A percentile compares a stretch with the other conserved stretches of the same genome.
Evolutionary conservation across 2,329 filamentous ascomycete species (phyloP).

Genomic region (Aaosphaeria pasadenensis): DNA sequence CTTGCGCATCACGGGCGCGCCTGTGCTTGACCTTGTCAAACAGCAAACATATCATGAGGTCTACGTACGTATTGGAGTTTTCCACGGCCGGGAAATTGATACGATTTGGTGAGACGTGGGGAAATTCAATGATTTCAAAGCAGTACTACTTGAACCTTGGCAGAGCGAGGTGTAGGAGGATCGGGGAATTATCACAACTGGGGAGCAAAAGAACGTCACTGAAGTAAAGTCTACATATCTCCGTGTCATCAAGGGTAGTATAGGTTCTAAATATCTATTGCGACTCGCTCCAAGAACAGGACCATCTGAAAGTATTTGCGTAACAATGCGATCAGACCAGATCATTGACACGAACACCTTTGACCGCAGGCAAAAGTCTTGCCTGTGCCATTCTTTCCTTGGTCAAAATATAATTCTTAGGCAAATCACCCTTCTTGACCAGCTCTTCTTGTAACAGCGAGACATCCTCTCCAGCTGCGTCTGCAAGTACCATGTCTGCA

Average conservation of each 20-base stretch:
- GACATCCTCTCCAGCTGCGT: conserved; percentile 33
- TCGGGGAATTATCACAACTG: background rate
- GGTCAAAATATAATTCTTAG: conserved; percentile 36
- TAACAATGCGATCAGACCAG: background rate
- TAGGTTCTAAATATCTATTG: no score
- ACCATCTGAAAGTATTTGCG: background rate
- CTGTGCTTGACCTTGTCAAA: background rate
- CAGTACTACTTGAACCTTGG: background rate
- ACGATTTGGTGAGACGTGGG: background rate
- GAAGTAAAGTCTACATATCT: background rate
- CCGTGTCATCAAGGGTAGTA: no score
- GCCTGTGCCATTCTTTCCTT: conserved; percentile 32
- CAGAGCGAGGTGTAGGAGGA: background rate
- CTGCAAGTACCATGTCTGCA: conserved; percentile 57
- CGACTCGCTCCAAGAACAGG: no score
- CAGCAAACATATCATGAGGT: background rate
- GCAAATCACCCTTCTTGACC: conserved; percentile 33
- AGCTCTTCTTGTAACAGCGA: conserved; percentile 23
- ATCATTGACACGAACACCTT: conserved; percentile 11
- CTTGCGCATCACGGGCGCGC: background rate
- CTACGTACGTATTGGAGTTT: background rate
- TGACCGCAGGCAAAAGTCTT: conserved; percentile 28
- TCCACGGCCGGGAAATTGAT: background rate
- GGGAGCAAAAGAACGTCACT: background rate
- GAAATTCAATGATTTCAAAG: background rate